Percentiles rank a stretch among this genome's conserved stretches.
These are phyloP conservation scores for Solanum commersonii DNA, from an alignment of 257 asterid species.

Conservation along the genomic window DNA sequence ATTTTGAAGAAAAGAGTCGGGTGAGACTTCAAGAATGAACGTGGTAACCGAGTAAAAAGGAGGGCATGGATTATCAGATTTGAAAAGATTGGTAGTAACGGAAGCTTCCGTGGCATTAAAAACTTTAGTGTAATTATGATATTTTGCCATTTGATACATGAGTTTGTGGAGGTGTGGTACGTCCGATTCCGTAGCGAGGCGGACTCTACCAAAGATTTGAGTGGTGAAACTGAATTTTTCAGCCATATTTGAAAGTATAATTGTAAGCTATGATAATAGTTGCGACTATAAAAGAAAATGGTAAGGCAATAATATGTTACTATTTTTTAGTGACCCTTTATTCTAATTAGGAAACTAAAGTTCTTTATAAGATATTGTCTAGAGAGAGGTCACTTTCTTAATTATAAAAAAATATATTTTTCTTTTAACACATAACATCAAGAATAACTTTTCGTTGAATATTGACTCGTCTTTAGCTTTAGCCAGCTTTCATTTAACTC, in stretches of 20 bases:
- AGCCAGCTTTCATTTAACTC: too few relatives aligned
- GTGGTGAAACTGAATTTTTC: background rate
- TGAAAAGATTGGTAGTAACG: slow-evolving; percentile 50
- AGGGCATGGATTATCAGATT: slow-evolving; percentile 25
- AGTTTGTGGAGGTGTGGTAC: slow-evolving; percentile 59
- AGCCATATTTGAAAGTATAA: background rate
- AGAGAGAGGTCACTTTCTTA: background rate
- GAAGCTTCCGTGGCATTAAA: slow-evolving; percentile 35
- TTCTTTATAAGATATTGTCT: background rate
- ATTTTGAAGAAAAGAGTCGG: slow-evolving; percentile 16
- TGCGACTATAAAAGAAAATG: background rate
- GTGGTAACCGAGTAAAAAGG: slow-evolving; percentile 47
- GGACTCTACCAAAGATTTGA: slow-evolving; percentile 34
- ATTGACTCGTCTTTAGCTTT: background rate
- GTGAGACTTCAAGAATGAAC: slow-evolving; percentile 45
- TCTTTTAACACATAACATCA: background rate
- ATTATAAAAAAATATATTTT: background rate
- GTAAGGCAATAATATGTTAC: too few relatives aligned
- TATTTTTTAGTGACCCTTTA: background rate
- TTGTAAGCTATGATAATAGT: background rate
- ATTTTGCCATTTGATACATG: slow-evolving; percentile 58
- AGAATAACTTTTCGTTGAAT: too few relatives aligned
- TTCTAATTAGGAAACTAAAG: too few relatives aligned
- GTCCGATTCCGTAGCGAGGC: slow-evolving; percentile 37
- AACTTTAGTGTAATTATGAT: slow-evolving; percentile 43